Evolutionary conservation across 2,329 filamentous ascomycete species (phyloP), one percentile per base, ranked within the genome.

Genomic region (Coleophoma crateriformis): DNA sequence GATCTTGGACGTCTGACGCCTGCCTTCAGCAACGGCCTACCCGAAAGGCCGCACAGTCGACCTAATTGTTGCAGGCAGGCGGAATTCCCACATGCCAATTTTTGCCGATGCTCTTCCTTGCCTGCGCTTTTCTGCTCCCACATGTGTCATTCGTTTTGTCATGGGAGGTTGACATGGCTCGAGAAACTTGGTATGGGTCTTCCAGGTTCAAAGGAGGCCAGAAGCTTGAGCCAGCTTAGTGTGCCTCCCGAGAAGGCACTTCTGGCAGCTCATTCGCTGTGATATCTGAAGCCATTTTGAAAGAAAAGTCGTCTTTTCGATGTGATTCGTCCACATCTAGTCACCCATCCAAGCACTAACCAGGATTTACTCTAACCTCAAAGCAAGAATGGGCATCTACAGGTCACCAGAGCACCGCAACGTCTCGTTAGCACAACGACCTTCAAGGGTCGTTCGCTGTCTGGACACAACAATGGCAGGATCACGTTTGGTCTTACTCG

Each of bases 401-500:
- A 63, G 61, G 61, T 51, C 54, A 54, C 54, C 53, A 58, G 46
- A 48, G 50, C 45, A 50, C 51, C 56, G 54, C 55, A 51, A 51
- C 49, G 27, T 57, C 47, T 53, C 49, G 41, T 37, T 46, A 43
- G 39, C 20, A 42, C 51, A 49, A 54, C 53, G 40, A 50, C 41
- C 52, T 53, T 52, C 52, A 51, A 52, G 50, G 37, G 45, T 50
- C 47, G 20, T 38, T 44, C 33, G 27, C 34, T 43, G 35, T 44
- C 54, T 50, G 51, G 50, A 58, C 49, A 45, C 46, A 42, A 42
- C 15, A 34, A 45, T 27, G 45, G 51, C 46, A 50, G 51, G 51
- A 40, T 54, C 42, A 45, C 52, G 57, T 54, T 58, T 60, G 58
- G 58, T 57, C 55, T 55, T 58, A 52, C 57, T 57, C 54, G 54